Evolutionary conservation across 306 rosid genomes (phyloP).

Genomic region (Prosopis cineraria): DNA sequence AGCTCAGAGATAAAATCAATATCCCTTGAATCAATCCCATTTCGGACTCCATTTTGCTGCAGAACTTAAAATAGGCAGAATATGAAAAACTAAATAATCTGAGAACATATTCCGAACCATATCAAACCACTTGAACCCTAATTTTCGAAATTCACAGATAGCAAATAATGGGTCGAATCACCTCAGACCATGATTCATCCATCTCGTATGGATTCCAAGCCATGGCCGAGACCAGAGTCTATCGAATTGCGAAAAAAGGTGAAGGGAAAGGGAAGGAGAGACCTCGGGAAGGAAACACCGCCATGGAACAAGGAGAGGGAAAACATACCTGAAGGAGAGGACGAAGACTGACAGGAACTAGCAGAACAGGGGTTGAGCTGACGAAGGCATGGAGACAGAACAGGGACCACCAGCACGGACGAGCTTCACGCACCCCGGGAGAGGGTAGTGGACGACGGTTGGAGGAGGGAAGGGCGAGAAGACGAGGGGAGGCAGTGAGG

Average conservation of each 20-base stretch:
- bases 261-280: not conserved
- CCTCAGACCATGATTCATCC: not conserved
- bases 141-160: not conserved
- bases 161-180: not conserved
- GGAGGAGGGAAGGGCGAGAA: not conserved
- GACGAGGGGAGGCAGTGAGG: not conserved
- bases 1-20: too few relatives aligned
- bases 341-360: not conserved
- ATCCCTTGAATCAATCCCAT: too few relatives aligned
- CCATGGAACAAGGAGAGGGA: not conserved
- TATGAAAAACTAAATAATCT: too few relatives aligned
- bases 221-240: not conserved
- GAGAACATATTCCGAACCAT: not conserved
- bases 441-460: not conserved
- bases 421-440: not conserved
- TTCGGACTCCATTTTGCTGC: too few relatives aligned
- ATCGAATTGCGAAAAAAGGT: not conserved
- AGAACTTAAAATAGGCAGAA: too few relatives aligned
- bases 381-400: not conserved
- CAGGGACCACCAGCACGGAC: not conserved
- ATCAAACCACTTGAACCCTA: not conserved
- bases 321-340: not conserved
- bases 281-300: not conserved
- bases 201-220: not conserved
- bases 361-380: not conserved